These are phyloP conservation scores for Citrus glauca DNA, from an alignment of 345 rosid species.

Conservation along the genomic window DNA sequence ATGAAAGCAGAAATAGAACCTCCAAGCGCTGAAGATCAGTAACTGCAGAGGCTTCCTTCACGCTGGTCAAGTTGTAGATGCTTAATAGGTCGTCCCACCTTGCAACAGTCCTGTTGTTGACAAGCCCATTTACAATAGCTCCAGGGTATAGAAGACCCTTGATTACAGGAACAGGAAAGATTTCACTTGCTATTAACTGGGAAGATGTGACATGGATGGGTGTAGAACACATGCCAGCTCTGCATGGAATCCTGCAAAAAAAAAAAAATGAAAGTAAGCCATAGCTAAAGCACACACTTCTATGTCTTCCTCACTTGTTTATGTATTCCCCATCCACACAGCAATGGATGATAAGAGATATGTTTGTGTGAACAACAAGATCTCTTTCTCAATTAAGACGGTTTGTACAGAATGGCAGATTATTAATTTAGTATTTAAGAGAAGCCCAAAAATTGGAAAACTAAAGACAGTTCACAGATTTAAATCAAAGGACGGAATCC, in stretches of 20 bases:
- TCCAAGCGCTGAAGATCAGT: slow-evolving; percentile 89
- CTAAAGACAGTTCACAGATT: background rate
- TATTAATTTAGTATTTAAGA: background rate
- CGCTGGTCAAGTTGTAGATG: slow-evolving; percentile 64
- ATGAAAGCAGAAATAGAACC: slow-evolving; percentile 37
- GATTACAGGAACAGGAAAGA: slow-evolving; percentile 76
- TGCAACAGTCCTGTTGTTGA: slow-evolving; percentile 56
- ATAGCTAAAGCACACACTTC: background rate
- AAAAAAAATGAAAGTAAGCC: background rate
- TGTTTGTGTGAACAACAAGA: background rate
- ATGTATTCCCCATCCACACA: background rate
- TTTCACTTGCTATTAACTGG: slow-evolving; percentile 88
- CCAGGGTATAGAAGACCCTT: slow-evolving; percentile 88
- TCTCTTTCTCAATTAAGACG: background rate
- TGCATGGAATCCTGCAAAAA: slow-evolving; percentile 68
- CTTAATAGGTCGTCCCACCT: slow-evolving; percentile 65
- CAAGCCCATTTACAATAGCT: slow-evolving; percentile 59
- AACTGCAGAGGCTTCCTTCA: slow-evolving; percentile 68
- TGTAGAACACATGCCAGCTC: slow-evolving; percentile 84
- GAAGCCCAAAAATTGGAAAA: background rate
- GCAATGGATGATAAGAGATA: background rate
- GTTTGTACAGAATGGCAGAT: background rate
- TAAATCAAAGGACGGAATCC: background rate
- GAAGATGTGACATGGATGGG: slow-evolving; percentile 94
- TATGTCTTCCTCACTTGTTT: background rate